Percentiles rank a stretch among this genome's conserved stretches.
Evolutionary conservation across 2,329 filamentous ascomycete genomes (phyloP).

Genomic region (Cladosporium sp.): DNA sequence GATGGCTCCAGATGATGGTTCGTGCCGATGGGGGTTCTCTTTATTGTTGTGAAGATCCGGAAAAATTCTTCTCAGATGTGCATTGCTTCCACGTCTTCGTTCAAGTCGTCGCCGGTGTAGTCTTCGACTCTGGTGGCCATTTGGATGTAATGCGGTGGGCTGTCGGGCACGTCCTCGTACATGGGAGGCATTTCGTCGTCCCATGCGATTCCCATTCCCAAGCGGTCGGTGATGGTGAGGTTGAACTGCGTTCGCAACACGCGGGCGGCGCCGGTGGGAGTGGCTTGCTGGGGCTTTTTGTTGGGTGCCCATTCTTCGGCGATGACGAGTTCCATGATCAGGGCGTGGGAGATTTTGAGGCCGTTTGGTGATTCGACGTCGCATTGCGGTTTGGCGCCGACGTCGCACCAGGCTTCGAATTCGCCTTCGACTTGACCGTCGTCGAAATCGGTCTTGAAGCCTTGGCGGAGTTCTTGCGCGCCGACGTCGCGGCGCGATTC

Average conservation of each 20-base stretch:
- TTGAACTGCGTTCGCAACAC: slow-evolving; percentile 91
- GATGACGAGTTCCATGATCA: slow-evolving; percentile 90
- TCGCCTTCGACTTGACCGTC: slow-evolving; percentile 71
- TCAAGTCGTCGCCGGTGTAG: slow-evolving; percentile 42
- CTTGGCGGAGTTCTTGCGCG: slow-evolving; percentile 72
- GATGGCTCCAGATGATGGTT: too few species aligned
- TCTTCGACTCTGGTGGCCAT: slow-evolving; percentile 36
- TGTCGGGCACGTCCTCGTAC: slow-evolving; percentile 87
- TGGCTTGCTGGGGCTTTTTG: slow-evolving; percentile 67
- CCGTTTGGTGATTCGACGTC: slow-evolving; percentile 71
- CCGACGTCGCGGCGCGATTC: slow-evolving; percentile 73
- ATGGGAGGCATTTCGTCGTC: slow-evolving; percentile 92
- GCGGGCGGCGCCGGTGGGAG: slow-evolving; percentile 82
- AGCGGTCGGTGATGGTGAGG: slow-evolving; percentile 73
- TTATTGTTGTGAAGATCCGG: too few species aligned
- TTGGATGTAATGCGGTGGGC: slow-evolving; percentile 59
- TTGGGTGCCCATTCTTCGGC: slow-evolving; percentile 76
- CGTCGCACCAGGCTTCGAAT: slow-evolving; percentile 62
- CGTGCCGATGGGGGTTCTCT: too few species aligned
- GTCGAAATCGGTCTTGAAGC: slow-evolving; percentile 81
- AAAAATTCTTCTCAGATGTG: slow-evolving; percentile 2
- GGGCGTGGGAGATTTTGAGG: slow-evolving; percentile 73
- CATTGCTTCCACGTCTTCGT: slow-evolving; percentile 36
- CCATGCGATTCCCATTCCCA: slow-evolving; percentile 88
- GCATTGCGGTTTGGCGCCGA: slow-evolving; percentile 63